Conservation (phyloP, 768 basidiomycete species). For the Mycena filopes region DNA sequence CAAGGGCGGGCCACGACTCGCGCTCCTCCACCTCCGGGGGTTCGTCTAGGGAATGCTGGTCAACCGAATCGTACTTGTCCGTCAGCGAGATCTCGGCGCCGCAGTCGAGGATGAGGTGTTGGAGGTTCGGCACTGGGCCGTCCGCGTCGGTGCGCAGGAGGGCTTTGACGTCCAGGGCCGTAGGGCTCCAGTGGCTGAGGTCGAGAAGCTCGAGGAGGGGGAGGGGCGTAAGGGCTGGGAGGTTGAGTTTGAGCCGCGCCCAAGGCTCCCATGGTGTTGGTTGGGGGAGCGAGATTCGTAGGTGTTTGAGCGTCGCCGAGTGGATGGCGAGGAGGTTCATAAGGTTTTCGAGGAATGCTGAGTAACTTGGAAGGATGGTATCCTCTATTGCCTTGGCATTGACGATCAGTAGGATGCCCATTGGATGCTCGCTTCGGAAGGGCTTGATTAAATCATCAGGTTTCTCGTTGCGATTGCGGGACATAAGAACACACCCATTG, state of each 20-base stretch:
- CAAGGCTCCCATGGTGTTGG: background rate
- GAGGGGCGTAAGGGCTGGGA: background rate
- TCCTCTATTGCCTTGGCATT: too few species aligned
- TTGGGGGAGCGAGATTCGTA: constrained; percentile 18
- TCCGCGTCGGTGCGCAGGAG: constrained; percentile 9
- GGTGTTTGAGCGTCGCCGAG: constrained; percentile 4
- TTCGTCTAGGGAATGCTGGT: too few species aligned
- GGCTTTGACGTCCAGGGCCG: background rate
- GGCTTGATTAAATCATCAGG: background rate
- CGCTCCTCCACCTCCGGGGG: background rate
- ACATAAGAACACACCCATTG: constrained; percentile 12
- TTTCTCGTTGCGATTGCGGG: too few species aligned
- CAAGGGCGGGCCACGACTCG: constrained; percentile 21
- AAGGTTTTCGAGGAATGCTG: background rate
- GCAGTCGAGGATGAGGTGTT: constrained; percentile 24
- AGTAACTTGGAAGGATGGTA: background rate
- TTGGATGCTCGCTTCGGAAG: background rate
- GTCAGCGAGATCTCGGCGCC: constrained; percentile 6
- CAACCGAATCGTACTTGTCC: background rate
- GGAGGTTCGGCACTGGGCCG: constrained; percentile 4
- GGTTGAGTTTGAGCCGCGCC: background rate
- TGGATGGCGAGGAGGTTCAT: constrained; percentile 1
- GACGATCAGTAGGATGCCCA: constrained; percentile 6
- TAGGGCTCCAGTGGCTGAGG: constrained; percentile 16
- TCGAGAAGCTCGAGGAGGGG: constrained; percentile 20